Evolutionary conservation across 306 rosid species (phyloP).

Genomic region (Clitoria ternatea): DNA sequence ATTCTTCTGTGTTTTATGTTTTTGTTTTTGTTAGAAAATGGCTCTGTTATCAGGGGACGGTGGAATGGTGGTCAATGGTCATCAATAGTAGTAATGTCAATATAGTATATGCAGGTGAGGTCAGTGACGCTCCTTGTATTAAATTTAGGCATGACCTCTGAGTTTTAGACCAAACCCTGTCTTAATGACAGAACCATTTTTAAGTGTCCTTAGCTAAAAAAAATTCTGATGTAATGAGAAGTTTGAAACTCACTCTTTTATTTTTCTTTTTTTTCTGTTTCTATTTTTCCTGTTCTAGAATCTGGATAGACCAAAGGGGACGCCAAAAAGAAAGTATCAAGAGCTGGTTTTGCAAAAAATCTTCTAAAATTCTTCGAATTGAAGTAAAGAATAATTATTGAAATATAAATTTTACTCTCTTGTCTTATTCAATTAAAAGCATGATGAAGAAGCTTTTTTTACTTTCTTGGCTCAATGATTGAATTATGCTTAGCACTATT

Average conservation of each 20-base stretch:
- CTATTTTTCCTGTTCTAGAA: background rate
- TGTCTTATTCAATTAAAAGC: background rate
- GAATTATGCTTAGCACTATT: background rate
- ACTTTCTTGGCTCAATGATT: background rate
- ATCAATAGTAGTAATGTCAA: background rate
- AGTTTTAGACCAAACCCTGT: background rate
- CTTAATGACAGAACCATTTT: background rate
- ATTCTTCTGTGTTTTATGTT: background rate
- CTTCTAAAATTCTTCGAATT: background rate
- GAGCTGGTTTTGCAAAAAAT: background rate
- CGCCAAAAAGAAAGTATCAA: background rate
- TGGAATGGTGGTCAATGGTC: background rate
- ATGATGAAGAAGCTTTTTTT: too few species aligned
- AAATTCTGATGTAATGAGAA: too few species aligned
- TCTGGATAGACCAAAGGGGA: background rate
- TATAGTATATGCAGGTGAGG: background rate
- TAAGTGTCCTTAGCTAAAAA: too few species aligned
- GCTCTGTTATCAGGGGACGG: background rate
- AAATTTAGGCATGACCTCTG: background rate
- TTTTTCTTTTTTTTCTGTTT: background rate
- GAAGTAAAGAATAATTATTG: conserved; percentile 14
- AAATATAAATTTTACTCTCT: background rate
- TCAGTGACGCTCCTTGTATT: background rate
- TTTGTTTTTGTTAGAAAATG: background rate
- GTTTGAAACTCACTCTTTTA: too few species aligned